Conservation (phyloP, 106 monocot genomes). For the Chionographis japonica region DNA sequence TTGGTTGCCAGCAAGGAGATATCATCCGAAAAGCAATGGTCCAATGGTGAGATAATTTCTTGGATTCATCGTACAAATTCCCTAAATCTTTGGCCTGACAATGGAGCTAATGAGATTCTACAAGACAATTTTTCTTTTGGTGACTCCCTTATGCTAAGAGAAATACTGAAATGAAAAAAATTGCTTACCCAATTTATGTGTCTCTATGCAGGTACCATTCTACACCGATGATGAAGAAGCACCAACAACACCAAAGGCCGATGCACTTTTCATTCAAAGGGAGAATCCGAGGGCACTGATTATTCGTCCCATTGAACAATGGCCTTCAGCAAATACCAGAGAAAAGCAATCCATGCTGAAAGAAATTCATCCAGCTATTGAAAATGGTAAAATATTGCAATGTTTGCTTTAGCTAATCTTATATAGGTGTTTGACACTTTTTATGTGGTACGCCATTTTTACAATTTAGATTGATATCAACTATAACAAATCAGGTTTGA, state of each 20-base stretch:
- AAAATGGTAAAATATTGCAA: slow-evolving; percentile 55
- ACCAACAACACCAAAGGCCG: slow-evolving; percentile 75
- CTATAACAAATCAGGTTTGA: too few species aligned
- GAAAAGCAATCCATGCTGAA: slow-evolving; percentile 29
- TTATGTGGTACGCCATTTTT: not conserved
- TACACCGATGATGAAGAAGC: slow-evolving; percentile 69
- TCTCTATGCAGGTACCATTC: slow-evolving; percentile 65
- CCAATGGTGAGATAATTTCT: slow-evolving; percentile 43
- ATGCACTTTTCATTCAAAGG: slow-evolving; percentile 88
- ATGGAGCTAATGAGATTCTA: not conserved
- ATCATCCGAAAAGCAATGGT: slow-evolving; percentile 70
- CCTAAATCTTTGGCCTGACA: not conserved
- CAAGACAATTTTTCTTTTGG: too few species aligned
- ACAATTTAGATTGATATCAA: not conserved
- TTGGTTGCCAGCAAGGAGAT: slow-evolving; percentile 66
- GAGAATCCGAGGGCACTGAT: slow-evolving; percentile 88
- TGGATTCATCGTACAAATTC: not conserved
- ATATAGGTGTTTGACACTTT: not conserved
- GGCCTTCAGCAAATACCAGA: slow-evolving; percentile 34
- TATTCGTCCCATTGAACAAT: slow-evolving; percentile 81
- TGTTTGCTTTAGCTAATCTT: not conserved
- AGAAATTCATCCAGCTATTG: slow-evolving; percentile 17
- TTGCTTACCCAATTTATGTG: not conserved
- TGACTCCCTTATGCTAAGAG: too few species aligned
- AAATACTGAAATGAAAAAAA: too few species aligned